Evolutionary conservation across 129 eudicot species (phyloP).

Genomic region (Chrysanthemum makinoi): DNA sequence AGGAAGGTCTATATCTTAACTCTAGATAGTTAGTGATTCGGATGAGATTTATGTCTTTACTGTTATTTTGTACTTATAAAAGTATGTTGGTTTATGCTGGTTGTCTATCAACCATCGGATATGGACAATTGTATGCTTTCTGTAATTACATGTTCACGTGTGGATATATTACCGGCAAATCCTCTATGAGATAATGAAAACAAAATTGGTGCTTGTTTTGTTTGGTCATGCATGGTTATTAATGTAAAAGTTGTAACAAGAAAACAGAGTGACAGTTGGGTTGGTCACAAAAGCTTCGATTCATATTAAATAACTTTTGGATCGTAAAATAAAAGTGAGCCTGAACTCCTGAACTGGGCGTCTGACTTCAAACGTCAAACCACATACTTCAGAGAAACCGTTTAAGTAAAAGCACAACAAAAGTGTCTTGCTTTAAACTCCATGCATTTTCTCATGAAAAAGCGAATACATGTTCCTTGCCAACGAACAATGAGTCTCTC

Average conservation of each 20-base stretch:
- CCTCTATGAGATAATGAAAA: not conserved
- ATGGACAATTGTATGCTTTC: not conserved
- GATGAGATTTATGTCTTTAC: too few species aligned
- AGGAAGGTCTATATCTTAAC: too few species aligned
- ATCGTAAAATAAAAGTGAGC: too few species aligned
- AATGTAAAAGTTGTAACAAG: not conserved
- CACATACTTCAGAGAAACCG: not conserved
- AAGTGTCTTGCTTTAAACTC: not conserved
- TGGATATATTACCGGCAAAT: not conserved
- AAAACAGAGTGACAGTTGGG: not conserved
- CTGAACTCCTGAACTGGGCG: too few species aligned
- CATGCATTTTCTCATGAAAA: not conserved
- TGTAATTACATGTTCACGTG: not conserved
- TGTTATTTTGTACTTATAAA: too few species aligned
- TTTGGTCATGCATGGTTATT: not conserved
- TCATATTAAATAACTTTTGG: too few species aligned
- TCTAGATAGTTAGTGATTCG: too few species aligned
- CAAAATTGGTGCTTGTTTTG: not conserved
- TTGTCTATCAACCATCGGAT: too few species aligned
- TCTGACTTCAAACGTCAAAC: not conserved
- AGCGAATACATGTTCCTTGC: not conserved
- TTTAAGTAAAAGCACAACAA: not conserved
- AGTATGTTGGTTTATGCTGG: too few species aligned
- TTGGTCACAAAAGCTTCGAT: not conserved
- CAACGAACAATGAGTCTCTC: not conserved